phyloP scores from a whole-genome alignment of 345 rosid genomes.

The Arabis alpina region DNA sequence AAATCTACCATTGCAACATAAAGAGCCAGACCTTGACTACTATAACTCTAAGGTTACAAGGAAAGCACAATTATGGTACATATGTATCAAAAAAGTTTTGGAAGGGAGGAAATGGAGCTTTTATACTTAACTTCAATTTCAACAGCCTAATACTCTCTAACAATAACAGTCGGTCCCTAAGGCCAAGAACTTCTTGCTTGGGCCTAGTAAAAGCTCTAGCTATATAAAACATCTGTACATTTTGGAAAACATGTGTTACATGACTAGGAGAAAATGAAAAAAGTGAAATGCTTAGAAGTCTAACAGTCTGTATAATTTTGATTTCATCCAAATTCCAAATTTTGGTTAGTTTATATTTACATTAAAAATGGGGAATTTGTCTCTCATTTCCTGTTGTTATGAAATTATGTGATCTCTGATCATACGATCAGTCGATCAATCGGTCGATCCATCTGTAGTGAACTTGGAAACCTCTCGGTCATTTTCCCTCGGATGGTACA shows the following conservation, averaged over 20 bases:
- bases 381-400: not conserved
- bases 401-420: slow-evolving; percentile 3
- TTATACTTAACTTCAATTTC: not conserved
- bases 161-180: not conserved
- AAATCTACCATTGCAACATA: too few species aligned
- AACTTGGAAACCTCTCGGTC: not conserved
- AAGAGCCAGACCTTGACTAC: too few species aligned
- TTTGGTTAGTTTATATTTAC: slow-evolving; percentile 17
- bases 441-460: too few species aligned
- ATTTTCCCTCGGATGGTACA: slow-evolving; percentile 16
- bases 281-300: not conserved
- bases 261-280: not conserved
- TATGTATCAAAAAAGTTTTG: not conserved
- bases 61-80: too few species aligned
- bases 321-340: not conserved
- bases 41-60: too few species aligned
- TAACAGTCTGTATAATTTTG: slow-evolving; percentile 1
- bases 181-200: not conserved
- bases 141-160: too few species aligned
- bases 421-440: too few species aligned
- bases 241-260: not conserved
- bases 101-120: not conserved
- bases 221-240: not conserved
- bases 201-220: not conserved
- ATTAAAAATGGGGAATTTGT: not conserved